Evolutionary conservation across 2,329 filamentous ascomycete genomes (phyloP).

Genomic region (Fusarium abutilonis): DNA sequence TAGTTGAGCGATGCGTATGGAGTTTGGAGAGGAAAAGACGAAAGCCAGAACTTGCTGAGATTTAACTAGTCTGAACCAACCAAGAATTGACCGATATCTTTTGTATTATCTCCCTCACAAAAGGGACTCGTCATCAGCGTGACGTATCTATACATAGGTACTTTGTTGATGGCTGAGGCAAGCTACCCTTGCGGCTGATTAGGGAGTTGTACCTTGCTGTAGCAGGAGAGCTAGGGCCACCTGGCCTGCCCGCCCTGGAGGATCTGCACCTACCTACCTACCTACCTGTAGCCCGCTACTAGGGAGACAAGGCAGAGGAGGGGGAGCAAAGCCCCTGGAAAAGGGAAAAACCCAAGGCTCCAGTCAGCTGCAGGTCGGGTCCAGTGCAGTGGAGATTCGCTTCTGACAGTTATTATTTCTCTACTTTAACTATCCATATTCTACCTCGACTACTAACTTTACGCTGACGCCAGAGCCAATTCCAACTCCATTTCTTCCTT

Average conservation of each 20-base stretch:
- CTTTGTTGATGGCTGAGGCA: conserved; percentile 1
- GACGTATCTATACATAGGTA: conserved; percentile 13
- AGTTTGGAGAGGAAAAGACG: background rate
- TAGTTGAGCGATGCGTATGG: background rate
- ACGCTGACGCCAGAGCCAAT: conserved; percentile 39
- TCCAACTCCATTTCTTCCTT: conserved; percentile 30
- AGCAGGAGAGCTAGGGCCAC: conserved; percentile 40
- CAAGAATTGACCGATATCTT: conserved; percentile 1
- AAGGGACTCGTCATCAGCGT: conserved; percentile 34
- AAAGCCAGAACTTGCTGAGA: background rate
- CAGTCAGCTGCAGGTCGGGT: conserved; percentile 12
- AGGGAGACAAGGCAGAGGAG: conserved; percentile 8
- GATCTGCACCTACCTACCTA: conserved; percentile 31
- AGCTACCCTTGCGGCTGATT: conserved; percentile 12
- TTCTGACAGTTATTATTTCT: conserved; percentile 46
- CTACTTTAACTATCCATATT: conserved; percentile 1
- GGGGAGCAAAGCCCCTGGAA: conserved; percentile 40
- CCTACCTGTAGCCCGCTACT: too few species aligned
- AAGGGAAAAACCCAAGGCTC: conserved; percentile 36
- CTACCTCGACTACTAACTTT: conserved; percentile 27
- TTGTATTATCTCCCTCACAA: background rate
- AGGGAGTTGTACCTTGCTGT: conserved; percentile 18
- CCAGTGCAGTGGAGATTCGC: conserved; percentile 38
- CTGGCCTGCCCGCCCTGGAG: conserved; percentile 6
- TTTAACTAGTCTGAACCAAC: background rate